Evolutionary conservation across 1,139 yeast genomes (phyloP).

Genomic region (Saccharomycopsis hybrid): DNA sequence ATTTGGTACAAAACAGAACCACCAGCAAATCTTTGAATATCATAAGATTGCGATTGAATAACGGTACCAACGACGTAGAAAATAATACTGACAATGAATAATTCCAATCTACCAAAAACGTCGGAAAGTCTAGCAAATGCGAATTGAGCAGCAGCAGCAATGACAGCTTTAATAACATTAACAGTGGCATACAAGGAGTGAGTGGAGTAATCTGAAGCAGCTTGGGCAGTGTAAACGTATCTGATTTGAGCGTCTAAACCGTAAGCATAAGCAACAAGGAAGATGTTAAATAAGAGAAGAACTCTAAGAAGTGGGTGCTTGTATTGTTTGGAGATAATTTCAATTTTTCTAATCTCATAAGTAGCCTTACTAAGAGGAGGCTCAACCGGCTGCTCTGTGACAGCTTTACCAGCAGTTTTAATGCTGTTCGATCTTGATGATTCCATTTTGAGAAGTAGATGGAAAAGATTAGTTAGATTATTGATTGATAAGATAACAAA

Average conservation of each 20-base stretch:
- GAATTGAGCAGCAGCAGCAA: conserved; percentile 69
- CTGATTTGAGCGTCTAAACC: conserved; percentile 58
- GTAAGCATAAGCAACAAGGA: conserved; percentile 57
- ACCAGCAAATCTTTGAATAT: conserved; percentile 61
- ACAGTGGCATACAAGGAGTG: conserved; percentile 64
- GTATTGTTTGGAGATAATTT: conserved; percentile 36
- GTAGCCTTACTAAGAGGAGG: no score
- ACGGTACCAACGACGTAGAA: conserved; percentile 67
- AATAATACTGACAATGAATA: conserved; percentile 46
- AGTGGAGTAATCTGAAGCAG: conserved; percentile 47
- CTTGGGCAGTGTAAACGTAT: conserved; percentile 43
- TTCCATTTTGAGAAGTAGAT: no score
- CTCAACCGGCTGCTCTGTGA: no score
- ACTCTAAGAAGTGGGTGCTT: conserved; percentile 21
- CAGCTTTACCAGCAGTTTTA: no score
- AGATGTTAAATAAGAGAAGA: conserved; percentile 41
- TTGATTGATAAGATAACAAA: no score
- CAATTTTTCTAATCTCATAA: conserved; percentile 35
- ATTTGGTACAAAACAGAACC: conserved; percentile 67
- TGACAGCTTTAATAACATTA: conserved; percentile 53
- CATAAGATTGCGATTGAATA: conserved; percentile 59
- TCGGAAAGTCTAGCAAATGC: conserved; percentile 65
- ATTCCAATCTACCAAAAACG: conserved; percentile 60
- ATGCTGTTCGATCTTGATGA: no score
- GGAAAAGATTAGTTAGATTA: no score